Evolutionary conservation across 148 eudicot species (phyloP).

Genomic region (Drosera capensis): DNA sequence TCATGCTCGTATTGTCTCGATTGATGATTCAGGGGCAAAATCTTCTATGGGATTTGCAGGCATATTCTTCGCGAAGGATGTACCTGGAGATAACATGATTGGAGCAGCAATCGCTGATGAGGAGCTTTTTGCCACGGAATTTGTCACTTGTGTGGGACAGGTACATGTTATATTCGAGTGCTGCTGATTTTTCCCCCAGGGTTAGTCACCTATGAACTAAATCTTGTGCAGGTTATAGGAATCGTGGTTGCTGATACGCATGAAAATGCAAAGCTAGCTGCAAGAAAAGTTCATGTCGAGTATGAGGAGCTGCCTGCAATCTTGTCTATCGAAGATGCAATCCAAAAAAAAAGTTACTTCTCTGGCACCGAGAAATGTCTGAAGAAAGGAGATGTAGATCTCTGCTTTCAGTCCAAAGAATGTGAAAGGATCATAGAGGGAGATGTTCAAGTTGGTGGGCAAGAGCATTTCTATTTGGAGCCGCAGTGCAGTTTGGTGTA

Average conservation of each 20-base stretch:
- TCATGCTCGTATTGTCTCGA: slow-evolving; percentile 83
- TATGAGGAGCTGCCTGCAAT: slow-evolving; percentile 85
- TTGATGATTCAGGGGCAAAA: slow-evolving; percentile 66
- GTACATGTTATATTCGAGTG: too few relatives aligned
- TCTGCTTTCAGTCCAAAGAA: slow-evolving; percentile 60
- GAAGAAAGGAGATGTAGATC: slow-evolving; percentile 64
- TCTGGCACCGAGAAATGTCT: slow-evolving; percentile 58
- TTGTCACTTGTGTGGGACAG: slow-evolving; percentile 98
- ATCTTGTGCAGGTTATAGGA: slow-evolving; percentile 84
- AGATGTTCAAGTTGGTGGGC: slow-evolving; percentile 83
- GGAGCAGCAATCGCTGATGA: slow-evolving; percentile 76
- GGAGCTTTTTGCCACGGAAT: slow-evolving; percentile 81
- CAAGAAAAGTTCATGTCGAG: slow-evolving; percentile 58
- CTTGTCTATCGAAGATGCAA: slow-evolving; percentile 74
- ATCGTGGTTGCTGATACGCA: slow-evolving; percentile 94
- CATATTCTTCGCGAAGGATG: slow-evolving; percentile 62
- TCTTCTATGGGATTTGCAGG: slow-evolving; percentile 77
- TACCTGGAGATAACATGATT: slow-evolving; percentile 59
- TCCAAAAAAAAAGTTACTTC: slow-evolving; percentile 48
- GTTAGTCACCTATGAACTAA: too few relatives aligned
- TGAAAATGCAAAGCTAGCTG: slow-evolving; percentile 85
- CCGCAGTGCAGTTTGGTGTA: slow-evolving; percentile 69
- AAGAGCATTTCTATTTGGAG: slow-evolving; percentile 95
- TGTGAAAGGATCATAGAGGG: slow-evolving; percentile 94
- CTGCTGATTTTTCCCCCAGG: too few relatives aligned